Evolutionary conservation across 305 asterid genomes (phyloP).

Genomic region (Fraxinus velutina): DNA sequence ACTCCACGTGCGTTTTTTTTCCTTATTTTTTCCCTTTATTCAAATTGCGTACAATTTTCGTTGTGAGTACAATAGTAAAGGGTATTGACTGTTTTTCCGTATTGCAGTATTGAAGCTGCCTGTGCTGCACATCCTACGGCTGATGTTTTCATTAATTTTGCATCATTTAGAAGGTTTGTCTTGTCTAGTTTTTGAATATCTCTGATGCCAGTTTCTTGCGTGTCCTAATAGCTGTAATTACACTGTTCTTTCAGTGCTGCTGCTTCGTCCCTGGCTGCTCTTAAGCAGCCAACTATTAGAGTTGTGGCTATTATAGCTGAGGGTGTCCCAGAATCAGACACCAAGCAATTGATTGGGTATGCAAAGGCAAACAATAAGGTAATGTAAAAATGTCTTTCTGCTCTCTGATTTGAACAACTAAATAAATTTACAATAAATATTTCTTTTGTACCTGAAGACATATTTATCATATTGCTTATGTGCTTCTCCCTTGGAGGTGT

Average conservation of each 20-base stretch:
- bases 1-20: slow-evolving; percentile 48
- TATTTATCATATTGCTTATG: background rate
- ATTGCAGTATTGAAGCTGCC: slow-evolving; percentile 81
- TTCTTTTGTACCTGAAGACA: background rate
- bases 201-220: slow-evolving; percentile 5
- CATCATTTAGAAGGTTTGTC: slow-evolving; percentile 85
- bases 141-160: slow-evolving; percentile 97
- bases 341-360: slow-evolving; percentile 90
- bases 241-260: slow-evolving; percentile 74
- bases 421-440: background rate
- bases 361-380: slow-evolving; percentile 97
- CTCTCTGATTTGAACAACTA: slow-evolving; percentile 11
- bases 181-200: slow-evolving; percentile 7
- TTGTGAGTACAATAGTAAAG: background rate
- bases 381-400: slow-evolving; percentile 11
- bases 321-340: slow-evolving; percentile 93
- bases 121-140: slow-evolving; percentile 95
- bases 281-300: slow-evolving; percentile 90
- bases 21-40: background rate
- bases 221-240: slow-evolving; percentile 23
- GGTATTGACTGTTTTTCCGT: slow-evolving; percentile 4
- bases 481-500: background rate
- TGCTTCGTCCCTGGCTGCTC: slow-evolving; percentile 93
- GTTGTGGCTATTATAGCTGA: slow-evolving; percentile 97
- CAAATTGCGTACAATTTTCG: background rate